phyloP scores from a whole-genome alignment of 352 stramenopile genomes.

The Phytophthora rubi region DNA sequence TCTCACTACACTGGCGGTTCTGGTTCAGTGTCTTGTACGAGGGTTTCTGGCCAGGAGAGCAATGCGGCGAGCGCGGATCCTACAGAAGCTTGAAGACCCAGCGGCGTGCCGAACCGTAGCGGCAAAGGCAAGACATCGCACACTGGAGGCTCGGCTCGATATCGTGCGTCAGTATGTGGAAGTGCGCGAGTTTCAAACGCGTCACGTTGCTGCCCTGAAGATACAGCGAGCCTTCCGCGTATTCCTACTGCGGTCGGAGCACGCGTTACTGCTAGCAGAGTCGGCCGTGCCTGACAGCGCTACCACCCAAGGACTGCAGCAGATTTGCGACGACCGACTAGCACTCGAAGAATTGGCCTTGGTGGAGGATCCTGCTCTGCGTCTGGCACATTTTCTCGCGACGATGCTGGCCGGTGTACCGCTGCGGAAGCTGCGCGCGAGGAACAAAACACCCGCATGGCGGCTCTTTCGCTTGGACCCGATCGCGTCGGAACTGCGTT shows the following conservation, averaged over 20 bases:
- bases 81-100: conserved; percentile 36
- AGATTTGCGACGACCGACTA: conserved; percentile 61
- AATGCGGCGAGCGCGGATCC: conserved; percentile 21
- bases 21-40: conserved; percentile 56
- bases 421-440: conserved; percentile 61
- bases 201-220: conserved; percentile 53
- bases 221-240: conserved; percentile 66
- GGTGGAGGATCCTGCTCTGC: conserved; percentile 45
- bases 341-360: conserved; percentile 68
- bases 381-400: conserved; percentile 65
- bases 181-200: conserved; percentile 63
- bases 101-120: conserved; percentile 29
- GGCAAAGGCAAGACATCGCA: conserved; percentile 21
- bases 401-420: conserved; percentile 70
- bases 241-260: conserved; percentile 50
- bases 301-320: conserved; percentile 48
- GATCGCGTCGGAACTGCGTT: conserved; percentile 67
- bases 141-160: conserved; percentile 47
- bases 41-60: conserved; percentile 52
- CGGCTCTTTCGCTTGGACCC: conserved; percentile 64
- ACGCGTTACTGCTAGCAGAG: conserved; percentile 61
- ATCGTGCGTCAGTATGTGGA: conserved; percentile 61
- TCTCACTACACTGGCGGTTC: conserved; percentile 38
- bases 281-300: conserved; percentile 55
- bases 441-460: conserved; percentile 59